These are phyloP conservation scores for Prunus salicina DNA, from an alignment of 306 rosid genomes.

Conservation along the genomic window DNA sequence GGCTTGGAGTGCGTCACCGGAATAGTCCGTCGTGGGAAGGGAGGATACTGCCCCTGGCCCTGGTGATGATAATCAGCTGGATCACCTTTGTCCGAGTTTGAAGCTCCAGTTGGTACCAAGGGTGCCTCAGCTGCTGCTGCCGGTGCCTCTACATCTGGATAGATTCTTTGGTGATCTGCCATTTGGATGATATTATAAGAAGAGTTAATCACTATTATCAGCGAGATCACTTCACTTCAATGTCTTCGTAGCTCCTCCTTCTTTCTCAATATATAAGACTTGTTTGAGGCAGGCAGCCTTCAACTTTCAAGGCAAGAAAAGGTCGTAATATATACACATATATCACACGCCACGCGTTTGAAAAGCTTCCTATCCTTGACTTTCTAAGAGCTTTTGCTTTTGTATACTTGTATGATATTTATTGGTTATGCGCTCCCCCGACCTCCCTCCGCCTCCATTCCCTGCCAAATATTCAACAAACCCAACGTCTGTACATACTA, in stretches of 20 bases:
- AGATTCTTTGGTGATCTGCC: slow-evolving; percentile 69
- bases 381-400: not conserved
- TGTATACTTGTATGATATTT: not conserved
- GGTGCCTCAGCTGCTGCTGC: slow-evolving; percentile 46
- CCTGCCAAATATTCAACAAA: not conserved
- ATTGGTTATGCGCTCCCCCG: not conserved
- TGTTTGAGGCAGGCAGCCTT: too few species aligned
- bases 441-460: not conserved
- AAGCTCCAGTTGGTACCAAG: slow-evolving; percentile 35
- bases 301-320: not conserved
- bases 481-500: not conserved
- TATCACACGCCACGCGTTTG: not conserved
- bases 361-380: not conserved
- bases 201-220: too few species aligned
- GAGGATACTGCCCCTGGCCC: slow-evolving; percentile 8
- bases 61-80: not conserved
- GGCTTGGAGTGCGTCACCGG: slow-evolving; percentile 53
- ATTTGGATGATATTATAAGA: slow-evolving; percentile 9
- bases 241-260: too few species aligned
- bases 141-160: slow-evolving; percentile 75
- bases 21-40: slow-evolving; percentile 27
- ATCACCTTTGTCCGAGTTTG: slow-evolving; percentile 45
- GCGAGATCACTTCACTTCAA: too few species aligned
- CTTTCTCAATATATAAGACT: too few species aligned
- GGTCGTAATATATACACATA: not conserved